Base-by-base conservation (phyloP, 148 eudicot genomes). In the Spergularia marina region DNA sequence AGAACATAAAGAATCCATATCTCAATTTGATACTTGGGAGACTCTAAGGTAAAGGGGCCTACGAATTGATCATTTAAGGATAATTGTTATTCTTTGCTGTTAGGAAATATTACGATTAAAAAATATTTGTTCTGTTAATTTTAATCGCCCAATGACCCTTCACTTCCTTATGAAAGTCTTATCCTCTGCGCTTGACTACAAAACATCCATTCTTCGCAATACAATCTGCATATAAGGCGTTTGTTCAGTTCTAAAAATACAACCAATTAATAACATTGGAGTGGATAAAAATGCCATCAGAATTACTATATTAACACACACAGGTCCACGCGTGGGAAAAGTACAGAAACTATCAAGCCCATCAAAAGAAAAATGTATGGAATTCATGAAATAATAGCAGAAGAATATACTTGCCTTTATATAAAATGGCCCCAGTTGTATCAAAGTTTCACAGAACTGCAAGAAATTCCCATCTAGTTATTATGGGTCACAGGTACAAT, bases 401-500 rank as follows among this genome's bases (percentile, higher is more conserved):
- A 40, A 72, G 56, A 72, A 68, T 67, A n/a, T 53, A 83, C 91
- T 87, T 83, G 83, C 98, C 93, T 94, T 94, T 75, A 92, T 70
- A 82, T 94, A 94, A 74, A 94, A 94, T 73, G 98, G 98, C 67
- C 98, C 98, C 86, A 94, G 64, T 60, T 84, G 84, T 74, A 94
- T 94, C 47, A 94, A 87, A 52, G 97, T 89, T 83, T 90, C 92
- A 58, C 98, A 85, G 79, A 94, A 91, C 98, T 94, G 97, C 90
- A 90, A 59, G 17, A 79, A 77, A 70, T 74, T 30, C n/a, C 63
- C 68, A 17, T n/a, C 16, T 36, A 68, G 56, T 67, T 51, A 81
- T 44, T 36, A 54, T 53, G 70, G 44, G 36, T 58, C 65, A 68
- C n/a, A 17, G 21, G 36, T 53, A 63, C 62, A 56, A 36, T 49